A percentile compares a stretch with the other conserved stretches of the same genome.
phyloP scores from a whole-genome alignment of 495 filamentous ascomycete species.

The Lichina pygmaea region DNA sequence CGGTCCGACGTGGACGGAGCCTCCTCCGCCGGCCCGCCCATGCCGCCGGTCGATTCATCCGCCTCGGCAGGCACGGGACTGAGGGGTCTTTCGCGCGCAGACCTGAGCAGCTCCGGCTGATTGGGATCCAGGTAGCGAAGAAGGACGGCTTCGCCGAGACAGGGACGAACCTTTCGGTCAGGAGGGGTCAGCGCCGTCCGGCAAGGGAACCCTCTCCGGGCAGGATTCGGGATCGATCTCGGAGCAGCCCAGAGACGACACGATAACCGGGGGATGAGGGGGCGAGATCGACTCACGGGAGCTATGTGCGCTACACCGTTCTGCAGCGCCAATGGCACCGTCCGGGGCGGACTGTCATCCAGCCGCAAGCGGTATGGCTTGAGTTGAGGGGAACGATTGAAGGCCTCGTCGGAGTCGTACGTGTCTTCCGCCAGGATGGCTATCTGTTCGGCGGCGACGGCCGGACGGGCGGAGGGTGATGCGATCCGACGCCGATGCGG shows the following conservation, averaged over 20 bases:
- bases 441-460: not conserved
- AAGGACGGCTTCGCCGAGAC: not conserved
- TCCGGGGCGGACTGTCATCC: not conserved
- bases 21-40: not conserved
- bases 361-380: not conserved
- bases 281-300: conserved; percentile 1
- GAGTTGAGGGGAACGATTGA: conserved; percentile 1
- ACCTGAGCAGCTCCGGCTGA: not conserved
- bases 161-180: not conserved
- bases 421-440: conserved; percentile 1
- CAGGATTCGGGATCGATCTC: not conserved
- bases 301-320: not conserved
- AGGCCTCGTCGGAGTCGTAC: conserved; percentile 4
- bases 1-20: not conserved
- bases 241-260: not conserved
- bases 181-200: no score
- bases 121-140: not conserved
- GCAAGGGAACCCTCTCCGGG: no score
- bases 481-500: not conserved
- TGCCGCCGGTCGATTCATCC: not conserved
- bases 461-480: not conserved
- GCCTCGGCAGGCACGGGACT: not conserved
- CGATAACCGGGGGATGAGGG: not conserved
- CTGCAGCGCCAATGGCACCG: not conserved
- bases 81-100: not conserved